Evolutionary conservation across 495 filamentous ascomycete genomes (phyloP), one percentile per base, ranked within the genome.

Genomic region (Halenospora varia): DNA sequence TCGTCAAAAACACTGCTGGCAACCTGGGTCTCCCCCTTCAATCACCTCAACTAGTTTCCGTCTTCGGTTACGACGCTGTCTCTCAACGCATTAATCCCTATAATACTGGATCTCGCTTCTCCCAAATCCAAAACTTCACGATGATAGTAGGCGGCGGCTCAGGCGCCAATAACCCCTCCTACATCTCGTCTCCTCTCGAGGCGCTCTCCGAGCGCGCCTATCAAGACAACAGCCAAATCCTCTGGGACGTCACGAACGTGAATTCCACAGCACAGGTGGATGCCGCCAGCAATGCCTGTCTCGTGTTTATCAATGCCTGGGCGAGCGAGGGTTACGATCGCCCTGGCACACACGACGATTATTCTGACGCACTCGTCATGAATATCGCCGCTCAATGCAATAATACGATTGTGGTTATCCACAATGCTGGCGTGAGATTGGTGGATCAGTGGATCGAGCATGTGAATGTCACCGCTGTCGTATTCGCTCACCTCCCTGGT

Each of bases 361-460:
- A 80, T 60, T 81, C 77, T 10, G 80, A 86, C 49, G 73, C 66
- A 0, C 70, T 89, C 3, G 79, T 88, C 51, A 65, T 66, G 13
- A 75, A 77, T 22, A 78, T 88, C 9, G 82, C 85, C 0, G 60
- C 69, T 18, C 57, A 67, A 15, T 86, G 84, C 68, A 73, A 63
- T 55, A 84, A 83, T 66, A 88, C 84, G 17, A 75, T 88, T 39
- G 83, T 87, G 0, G 70, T 88, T 1, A 73, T 82, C 23, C 81
- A 88, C 70, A 86, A 88, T 11, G 79, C 86, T 9, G 90, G 89
- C 4, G 81, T 91, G n/a, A 88, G 96, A 20, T 71, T 82, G 0
- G 75, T 84, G 11, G 77, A 87, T 52, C 69, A 75, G 8, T 87
- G 78, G 60, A 68, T 79, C 48, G 77, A 82, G 52, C 71, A 85